Conservation (phyloP, 2,329 filamentous ascomycete genomes). For the Chalara sp. region DNA sequence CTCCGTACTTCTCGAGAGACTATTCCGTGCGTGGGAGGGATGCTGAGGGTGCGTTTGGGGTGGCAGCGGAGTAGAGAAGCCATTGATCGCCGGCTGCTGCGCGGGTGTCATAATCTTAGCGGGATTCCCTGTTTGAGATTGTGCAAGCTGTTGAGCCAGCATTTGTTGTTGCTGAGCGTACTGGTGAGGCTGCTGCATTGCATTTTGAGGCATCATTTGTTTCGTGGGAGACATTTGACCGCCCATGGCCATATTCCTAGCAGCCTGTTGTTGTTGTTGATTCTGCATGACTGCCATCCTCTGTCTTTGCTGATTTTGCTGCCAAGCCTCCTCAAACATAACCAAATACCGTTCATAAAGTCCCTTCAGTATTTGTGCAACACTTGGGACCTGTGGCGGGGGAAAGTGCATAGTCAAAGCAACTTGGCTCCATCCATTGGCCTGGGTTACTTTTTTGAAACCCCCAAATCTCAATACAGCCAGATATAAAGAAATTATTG, state of each 20-base stretch:
- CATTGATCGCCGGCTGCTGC: slow-evolving; percentile 41
- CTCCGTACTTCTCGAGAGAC: slow-evolving; percentile 45
- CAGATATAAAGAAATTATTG: slow-evolving; percentile 71
- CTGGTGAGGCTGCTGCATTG: slow-evolving; percentile 43
- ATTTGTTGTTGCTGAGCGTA: slow-evolving; percentile 38
- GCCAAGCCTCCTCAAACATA: slow-evolving; percentile 68
- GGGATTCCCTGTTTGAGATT: slow-evolving; percentile 41
- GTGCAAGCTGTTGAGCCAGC: slow-evolving; percentile 21
- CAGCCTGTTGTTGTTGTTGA: neutral
- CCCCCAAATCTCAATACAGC: slow-evolving; percentile 71
- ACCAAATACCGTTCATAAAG: slow-evolving; percentile 71
- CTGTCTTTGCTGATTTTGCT: slow-evolving; percentile 45
- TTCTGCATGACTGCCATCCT: slow-evolving; percentile 20
- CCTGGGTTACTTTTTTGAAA: slow-evolving; percentile 62
- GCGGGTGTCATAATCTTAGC: slow-evolving; percentile 35
- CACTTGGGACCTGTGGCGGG: slow-evolving; percentile 56
- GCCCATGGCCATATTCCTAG: slow-evolving; percentile 26
- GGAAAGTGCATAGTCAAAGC: slow-evolving; percentile 58
- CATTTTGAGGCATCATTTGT: slow-evolving; percentile 36
- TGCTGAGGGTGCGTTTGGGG: slow-evolving; percentile 32
- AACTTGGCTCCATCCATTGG: slow-evolving; percentile 67
- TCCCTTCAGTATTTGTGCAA: slow-evolving; percentile 61
- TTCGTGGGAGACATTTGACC: slow-evolving; percentile 34
- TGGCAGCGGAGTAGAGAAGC: slow-evolving; percentile 39
- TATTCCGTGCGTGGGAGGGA: slow-evolving; percentile 42